Conservation (phyloP, 208 protist genomes). For the Tritrichomonas foetus region DNA sequence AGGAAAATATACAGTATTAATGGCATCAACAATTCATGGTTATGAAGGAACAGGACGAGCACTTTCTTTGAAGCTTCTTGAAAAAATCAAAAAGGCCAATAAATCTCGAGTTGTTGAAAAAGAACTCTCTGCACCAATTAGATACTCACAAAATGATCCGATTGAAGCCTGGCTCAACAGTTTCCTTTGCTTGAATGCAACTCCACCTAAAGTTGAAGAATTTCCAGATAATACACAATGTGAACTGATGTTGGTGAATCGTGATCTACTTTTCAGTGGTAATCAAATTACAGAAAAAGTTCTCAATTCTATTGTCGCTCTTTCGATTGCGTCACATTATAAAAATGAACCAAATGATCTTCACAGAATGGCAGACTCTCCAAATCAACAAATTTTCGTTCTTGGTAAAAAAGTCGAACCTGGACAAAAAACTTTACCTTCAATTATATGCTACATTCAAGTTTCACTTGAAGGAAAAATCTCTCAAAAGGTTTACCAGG, state of each 20-base stretch:
- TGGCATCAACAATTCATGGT: constrained; percentile 97
- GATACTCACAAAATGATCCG: constrained; percentile 84
- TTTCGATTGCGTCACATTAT: constrained; percentile 70
- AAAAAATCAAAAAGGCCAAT: constrained; percentile 80
- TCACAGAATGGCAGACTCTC: constrained; percentile 95
- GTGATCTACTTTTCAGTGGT: constrained; percentile 97
- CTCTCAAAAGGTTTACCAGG: constrained; percentile 60
- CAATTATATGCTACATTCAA: constrained; percentile 93
- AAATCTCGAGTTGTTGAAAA: constrained; percentile 74
- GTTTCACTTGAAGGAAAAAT: constrained; percentile 76
- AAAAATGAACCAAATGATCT: constrained; percentile 99
- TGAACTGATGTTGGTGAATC: constrained; percentile 89
- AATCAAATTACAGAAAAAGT: constrained; percentile 71
- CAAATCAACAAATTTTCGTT: constrained; percentile 94
- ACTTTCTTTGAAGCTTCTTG: constrained; percentile 98
- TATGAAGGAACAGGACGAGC: constrained; percentile 96
- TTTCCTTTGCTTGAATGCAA: constrained; percentile 88
- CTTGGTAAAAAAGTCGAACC: constrained; percentile 61
- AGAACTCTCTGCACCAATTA: constrained; percentile 87
- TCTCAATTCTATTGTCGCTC: constrained; percentile 43
- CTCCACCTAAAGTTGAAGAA: not conserved
- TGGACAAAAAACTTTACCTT: constrained; percentile 67
- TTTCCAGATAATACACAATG: constrained; percentile 84
- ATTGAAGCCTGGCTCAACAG: constrained; percentile 90
- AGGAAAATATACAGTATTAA: constrained; percentile 94